Base-by-base conservation (phyloP, 805 yeast species). In the Candida ponderosae region DNA sequence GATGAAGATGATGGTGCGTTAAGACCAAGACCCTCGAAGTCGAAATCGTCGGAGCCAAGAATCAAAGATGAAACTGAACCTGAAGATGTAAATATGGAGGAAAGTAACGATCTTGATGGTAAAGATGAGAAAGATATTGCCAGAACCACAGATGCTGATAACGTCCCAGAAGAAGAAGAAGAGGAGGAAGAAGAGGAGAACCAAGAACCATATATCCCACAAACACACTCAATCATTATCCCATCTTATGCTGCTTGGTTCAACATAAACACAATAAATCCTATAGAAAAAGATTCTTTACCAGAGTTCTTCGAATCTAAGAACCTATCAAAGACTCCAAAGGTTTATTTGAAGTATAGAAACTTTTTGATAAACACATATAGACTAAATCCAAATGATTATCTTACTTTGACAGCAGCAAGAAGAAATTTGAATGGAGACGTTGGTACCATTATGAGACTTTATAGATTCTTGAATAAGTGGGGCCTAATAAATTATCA, bases 401-500 rank as follows among this genome's bases (percentile, higher is more conserved):
- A 85, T 52, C 65, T 89, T 30, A 84, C 96, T 0, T 78, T 86
- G 40, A 89, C 97, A 0, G 94, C 96, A 0, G 82, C 88, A 39
- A 78, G 97, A 56, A 78, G 97, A 50, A 86, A 86, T 48, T 68
- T 89, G 40, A 88, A 86, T 13, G 95, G 96, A 39, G 97, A 89
- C 63, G 95, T 87, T 6, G 90, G 94, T 3, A 76, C 96, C 0
- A 72, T 89, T 42, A 74, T 88, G 69, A 75, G 96, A 44, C 77
- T 89, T 8, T 95, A 86, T 53, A 71, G 79, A 36, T 88, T 89
- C 54, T 63, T 89, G 40, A 85, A 78, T 48, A 83, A 82, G 56
- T 89, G 97, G 97, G 97, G 97, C 0, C 66, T 89, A 36, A 85
- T 89, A 37, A 89, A 89, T 59, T 89, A 89, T 57, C 97, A 89